Evolutionary conservation across 2,329 filamentous ascomycete genomes (phyloP).

Genomic region (Alternaria rosae): DNA sequence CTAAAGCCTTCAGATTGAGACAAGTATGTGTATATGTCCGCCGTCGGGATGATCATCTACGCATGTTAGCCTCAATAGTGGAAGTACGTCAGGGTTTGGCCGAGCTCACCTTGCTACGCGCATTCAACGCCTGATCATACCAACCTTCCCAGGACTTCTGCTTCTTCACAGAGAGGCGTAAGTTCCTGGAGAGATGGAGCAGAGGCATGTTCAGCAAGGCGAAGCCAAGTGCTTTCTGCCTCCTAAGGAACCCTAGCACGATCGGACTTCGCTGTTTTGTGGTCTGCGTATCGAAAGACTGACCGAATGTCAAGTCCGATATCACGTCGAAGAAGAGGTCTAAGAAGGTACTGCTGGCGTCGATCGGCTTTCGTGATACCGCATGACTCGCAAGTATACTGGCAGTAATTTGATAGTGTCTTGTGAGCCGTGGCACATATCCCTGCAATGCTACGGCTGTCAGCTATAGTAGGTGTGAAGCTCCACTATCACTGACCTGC

Average conservation of each 20-base stretch:
- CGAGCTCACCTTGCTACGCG: conserved; percentile 13
- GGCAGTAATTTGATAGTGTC: background rate
- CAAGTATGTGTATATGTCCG: conserved; percentile 25
- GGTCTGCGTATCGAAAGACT: background rate
- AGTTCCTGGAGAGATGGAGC: conserved; percentile 3
- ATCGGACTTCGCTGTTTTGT: background rate
- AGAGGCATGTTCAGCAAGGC: background rate
- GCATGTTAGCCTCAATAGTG: background rate
- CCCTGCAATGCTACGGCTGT: background rate
- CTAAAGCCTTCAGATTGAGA: conserved; percentile 14
- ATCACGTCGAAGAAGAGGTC: background rate
- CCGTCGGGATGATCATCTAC: conserved; percentile 6
- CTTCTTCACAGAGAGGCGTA: background rate
- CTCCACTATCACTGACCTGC: conserved; percentile 26
- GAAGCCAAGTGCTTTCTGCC: background rate
- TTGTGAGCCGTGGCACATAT: background rate
- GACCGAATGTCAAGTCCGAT: background rate
- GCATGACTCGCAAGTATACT: background rate
- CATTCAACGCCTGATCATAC: conserved; percentile 15
- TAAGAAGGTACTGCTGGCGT: background rate
- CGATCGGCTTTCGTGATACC: background rate
- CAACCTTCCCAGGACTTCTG: conserved; percentile 14
- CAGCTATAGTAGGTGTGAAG: too few relatives aligned
- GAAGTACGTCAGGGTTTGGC: background rate
- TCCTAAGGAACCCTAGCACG: background rate